Base-by-base conservation (phyloP, 495 filamentous ascomycete genomes). In the Tuber calosporum region DNA sequence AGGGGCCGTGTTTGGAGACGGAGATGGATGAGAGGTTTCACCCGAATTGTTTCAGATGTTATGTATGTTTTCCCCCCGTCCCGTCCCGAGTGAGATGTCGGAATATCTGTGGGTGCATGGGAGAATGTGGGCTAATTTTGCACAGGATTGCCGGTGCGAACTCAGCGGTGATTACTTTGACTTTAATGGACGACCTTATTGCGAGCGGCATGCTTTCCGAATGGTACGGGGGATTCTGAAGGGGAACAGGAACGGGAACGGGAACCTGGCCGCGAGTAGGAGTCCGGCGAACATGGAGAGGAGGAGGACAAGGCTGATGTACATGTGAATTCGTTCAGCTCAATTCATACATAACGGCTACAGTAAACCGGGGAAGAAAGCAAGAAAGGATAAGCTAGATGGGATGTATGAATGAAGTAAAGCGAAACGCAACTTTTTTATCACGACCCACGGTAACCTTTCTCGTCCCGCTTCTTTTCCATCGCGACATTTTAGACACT, bases 1-100 rank as follows among this genome's bases (percentile, higher is more conserved):
- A 99, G 80, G 95, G 95, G 3, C 89, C 94, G 75, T 99, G 96
- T 79, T 87, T 98, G n/a, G 93, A 97, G 80, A 96, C 93, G 19
- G 89, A 91, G 62, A 83, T 86, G 66, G 83, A 87, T 66, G 87
- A 87, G 71, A 96, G 96, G 80, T 96, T 94, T 83, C 95, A 99
- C 83, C 89, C 92, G 0, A 83, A 86, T 22, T 99, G 95, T 81
- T 91, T 99, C 82, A 90, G 88, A 71, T 98, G 95, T 82, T 86
- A 86, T 38, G 88, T 88, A 79, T 89, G 89, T 81, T 85, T 74
- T 42, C 43, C 40, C n/a, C n/a, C n/a, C n/a, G n/a, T n/a, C n/a
- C 9, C 38, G 2, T 40, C 30, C 22, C n/a, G 45, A n/a, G 45
- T 4, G n/a, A 11, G n/a, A 58, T 58, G 2, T 9, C 13, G 2